A percentile compares a stretch with the other conserved stretches of the same genome.
Conservation (phyloP, 441 rosid genomes). For the Metrosideros polymorpha region DNA sequence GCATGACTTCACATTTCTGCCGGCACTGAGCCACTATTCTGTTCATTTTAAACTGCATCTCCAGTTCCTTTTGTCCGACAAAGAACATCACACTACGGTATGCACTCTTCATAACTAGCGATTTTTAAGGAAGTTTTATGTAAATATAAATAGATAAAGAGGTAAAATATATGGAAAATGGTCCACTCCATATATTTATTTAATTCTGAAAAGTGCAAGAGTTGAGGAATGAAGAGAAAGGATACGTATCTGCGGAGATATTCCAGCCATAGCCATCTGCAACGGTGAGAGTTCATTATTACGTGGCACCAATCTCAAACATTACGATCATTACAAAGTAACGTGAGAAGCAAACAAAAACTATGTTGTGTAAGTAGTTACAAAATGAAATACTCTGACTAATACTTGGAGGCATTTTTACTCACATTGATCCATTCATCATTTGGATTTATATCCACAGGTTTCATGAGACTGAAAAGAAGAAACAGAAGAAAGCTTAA, state of each 20-base stretch:
- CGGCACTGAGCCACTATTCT: constrained; percentile 71
- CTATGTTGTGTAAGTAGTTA: not conserved
- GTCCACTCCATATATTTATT: not conserved
- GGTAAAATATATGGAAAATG: not conserved
- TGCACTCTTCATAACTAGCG: constrained; percentile 85
- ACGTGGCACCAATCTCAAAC: not conserved
- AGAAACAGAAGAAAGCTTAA: constrained; percentile 11
- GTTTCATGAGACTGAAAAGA: constrained; percentile 70
- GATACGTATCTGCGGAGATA: constrained; percentile 91
- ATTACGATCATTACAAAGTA: not conserved
- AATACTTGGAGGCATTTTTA: not conserved
- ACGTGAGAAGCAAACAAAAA: constrained; percentile 8
- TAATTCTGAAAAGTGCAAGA: not conserved
- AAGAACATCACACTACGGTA: constrained; percentile 89
- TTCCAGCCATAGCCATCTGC: constrained; percentile 94
- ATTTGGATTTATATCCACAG: constrained; percentile 84
- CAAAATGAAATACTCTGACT: constrained; percentile 2
- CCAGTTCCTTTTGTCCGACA: constrained; percentile 77
- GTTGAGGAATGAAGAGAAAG: constrained; percentile 9
- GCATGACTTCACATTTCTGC: constrained; percentile 87
- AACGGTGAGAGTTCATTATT: constrained; percentile 1
- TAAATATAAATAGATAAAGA: not conserved
- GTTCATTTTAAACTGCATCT: constrained; percentile 91
- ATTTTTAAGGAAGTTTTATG: constrained; percentile 31
- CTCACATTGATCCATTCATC: constrained; percentile 98